Base-by-base conservation (phyloP, 2,329 filamentous ascomycete species). In the Botrytis hyacinthi region DNA sequence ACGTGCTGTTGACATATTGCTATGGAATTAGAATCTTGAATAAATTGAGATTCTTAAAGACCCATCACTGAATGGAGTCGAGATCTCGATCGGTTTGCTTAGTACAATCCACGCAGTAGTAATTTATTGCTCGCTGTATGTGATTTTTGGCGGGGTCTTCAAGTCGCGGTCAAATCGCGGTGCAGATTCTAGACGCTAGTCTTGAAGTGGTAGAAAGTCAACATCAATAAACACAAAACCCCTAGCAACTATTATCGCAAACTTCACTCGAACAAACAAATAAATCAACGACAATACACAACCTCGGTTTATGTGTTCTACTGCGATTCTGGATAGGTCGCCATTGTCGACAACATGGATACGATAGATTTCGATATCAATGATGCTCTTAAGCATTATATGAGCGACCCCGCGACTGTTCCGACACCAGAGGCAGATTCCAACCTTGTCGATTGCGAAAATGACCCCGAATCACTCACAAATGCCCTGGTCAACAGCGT, bases 291-390 rank as follows among this genome's bases (percentile, higher is more conserved):
- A 40, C 71, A 26, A 65, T n/a, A 37, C 29, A 65, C 22, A 66
- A 57, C 22, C 46, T 66, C 51, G 54, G 35, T 73, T 69, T 73
- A 73, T 73, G 71, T 61, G 54, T 69, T 51, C 29, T 10, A 62
- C 66, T 40, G 71, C 42, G 71, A 69, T 42, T 10, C 42, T 48
- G 44, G 44, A 69, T 61, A 61, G 48, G 63, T 44, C 71, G 63
- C 35, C 26, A 51, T 48, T 73, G 51, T 32, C 72, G 44, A 70
- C 57, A 71, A 44, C 82, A 92, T 92, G 90, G 92, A 86, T 80
- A 92, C 92, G 85, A 88, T 94, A 82, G 88, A 91, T 80, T 99
- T 99, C 85, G 93, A 98, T 83, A 93, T 99, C 83, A 97, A 98
- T 83, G 92, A 97, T 85, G 94, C 94, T 77, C 92, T 98, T 83